phyloP scores from a whole-genome alignment of 805 yeast species.

The Lachancea meyersii region DNA sequence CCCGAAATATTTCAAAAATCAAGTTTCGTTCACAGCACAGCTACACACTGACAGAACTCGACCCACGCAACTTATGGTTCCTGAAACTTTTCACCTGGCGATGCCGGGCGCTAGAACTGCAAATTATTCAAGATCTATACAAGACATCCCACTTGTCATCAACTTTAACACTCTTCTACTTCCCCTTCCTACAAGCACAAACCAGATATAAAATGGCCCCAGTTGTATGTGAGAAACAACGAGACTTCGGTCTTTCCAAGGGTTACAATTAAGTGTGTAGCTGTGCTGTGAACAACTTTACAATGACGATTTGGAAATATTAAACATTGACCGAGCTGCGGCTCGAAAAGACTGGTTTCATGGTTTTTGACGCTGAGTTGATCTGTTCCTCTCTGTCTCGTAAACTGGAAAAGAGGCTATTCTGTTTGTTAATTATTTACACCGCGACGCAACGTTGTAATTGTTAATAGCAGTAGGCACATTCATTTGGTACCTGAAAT shows the following conservation, averaged over 20 bases:
- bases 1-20: no score
- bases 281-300: not conserved
- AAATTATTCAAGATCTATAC: no score
- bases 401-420: slow-evolving; percentile 11
- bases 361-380: not conserved
- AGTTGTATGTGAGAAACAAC: slow-evolving; percentile 63
- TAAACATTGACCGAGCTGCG: not conserved
- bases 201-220: slow-evolving; percentile 64
- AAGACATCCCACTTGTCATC: no score
- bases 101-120: no score
- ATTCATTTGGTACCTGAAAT: slow-evolving; percentile 13
- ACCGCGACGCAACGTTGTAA: slow-evolving; percentile 19
- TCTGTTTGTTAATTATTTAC: slow-evolving; percentile 32
- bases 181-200: no score
- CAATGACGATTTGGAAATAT: not conserved
- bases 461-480: slow-evolving; percentile 38
- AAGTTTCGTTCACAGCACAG: no score
- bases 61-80: not conserved
- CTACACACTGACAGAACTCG: not conserved
- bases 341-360: not conserved
- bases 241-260: not conserved
- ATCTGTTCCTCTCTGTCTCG: not conserved
- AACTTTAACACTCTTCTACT: no score
- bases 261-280: slow-evolving; percentile 3
- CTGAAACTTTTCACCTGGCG: not conserved